Evolutionary conservation across 805 yeast genomes (phyloP).

Genomic region (Ogataea henricii): DNA sequence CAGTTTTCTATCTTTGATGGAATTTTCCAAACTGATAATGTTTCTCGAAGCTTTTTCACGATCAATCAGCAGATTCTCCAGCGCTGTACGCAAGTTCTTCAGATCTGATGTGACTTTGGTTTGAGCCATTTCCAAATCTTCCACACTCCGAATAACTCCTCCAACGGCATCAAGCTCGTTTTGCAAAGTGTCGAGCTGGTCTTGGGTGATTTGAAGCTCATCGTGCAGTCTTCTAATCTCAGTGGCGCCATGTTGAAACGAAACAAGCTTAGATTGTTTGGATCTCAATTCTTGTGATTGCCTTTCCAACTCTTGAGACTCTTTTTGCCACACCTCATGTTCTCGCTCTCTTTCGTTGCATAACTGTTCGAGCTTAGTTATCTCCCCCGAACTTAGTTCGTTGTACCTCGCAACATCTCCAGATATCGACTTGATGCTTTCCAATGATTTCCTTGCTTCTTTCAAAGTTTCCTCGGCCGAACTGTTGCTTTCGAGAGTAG

Average conservation of each 20-base stretch:
- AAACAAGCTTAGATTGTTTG: neutral
- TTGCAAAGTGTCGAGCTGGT: conserved; percentile 24
- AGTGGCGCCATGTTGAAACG: conserved; percentile 27
- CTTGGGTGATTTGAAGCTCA: conserved; percentile 36
- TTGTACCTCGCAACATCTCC: conserved; percentile 29
- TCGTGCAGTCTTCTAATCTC: conserved; percentile 39
- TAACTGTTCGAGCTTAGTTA: conserved; percentile 3
- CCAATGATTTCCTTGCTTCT: conserved; percentile 32
- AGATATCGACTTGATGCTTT: conserved; percentile 30
- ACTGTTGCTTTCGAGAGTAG: conserved; percentile 21
- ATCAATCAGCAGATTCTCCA: conserved; percentile 39
- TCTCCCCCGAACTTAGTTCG: conserved; percentile 6
- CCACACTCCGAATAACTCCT: conserved; percentile 37
- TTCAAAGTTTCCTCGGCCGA: conserved; percentile 25
- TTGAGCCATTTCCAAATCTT: conserved; percentile 49
- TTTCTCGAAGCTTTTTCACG: conserved; percentile 49
- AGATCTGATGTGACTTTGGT: conserved; percentile 40
- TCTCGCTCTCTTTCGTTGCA: neutral
- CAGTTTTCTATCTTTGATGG: conserved; percentile 54
- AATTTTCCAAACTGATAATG: conserved; percentile 46
- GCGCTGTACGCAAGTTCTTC: conserved; percentile 40
- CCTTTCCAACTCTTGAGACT: neutral
- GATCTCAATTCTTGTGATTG: neutral
- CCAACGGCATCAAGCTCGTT: conserved; percentile 15
- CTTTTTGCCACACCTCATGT: neutral